phyloP scores from a whole-genome alignment of 768 basidiomycete genomes.

The Amanita pseudoporphyria region DNA sequence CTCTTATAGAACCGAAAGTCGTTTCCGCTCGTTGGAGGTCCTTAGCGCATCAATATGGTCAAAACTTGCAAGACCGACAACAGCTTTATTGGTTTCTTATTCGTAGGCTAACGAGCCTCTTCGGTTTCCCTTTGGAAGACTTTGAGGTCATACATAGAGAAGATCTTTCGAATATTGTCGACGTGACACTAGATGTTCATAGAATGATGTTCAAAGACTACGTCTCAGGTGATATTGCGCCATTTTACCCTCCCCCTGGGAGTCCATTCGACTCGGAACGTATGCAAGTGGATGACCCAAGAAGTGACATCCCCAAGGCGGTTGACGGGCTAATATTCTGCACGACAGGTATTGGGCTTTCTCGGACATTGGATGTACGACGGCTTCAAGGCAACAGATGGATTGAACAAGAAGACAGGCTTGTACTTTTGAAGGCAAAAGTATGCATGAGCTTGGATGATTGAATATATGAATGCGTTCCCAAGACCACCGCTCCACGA shows the following conservation, averaged over 20 bases:
- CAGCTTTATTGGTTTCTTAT: neutral
- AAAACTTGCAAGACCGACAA: neutral
- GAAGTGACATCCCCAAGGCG: neutral
- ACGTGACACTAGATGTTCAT: neutral
- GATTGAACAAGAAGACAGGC: neutral
- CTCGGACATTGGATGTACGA: neutral
- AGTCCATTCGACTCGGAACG: neutral
- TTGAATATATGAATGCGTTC: too few relatives aligned
- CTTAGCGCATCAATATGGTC: neutral
- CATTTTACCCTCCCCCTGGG: neutral
- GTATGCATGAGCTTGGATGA: neutral
- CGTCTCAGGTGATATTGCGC: constrained; percentile 1
- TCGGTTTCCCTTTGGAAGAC: neutral
- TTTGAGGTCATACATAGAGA: neutral
- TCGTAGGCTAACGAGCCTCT: neutral
- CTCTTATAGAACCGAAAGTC: neutral
- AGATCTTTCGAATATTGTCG: neutral
- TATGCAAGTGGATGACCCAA: constrained; percentile 1
- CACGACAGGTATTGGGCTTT: neutral
- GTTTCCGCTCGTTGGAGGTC: constrained; percentile 2
- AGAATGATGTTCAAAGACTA: constrained; percentile 1
- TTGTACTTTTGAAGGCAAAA: neutral
- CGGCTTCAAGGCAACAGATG: neutral
- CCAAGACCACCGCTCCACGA: too few relatives aligned
- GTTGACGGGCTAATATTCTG: neutral